Base-by-base conservation (phyloP, 139 green algal species). In the Coelastrella sp. region DNA sequence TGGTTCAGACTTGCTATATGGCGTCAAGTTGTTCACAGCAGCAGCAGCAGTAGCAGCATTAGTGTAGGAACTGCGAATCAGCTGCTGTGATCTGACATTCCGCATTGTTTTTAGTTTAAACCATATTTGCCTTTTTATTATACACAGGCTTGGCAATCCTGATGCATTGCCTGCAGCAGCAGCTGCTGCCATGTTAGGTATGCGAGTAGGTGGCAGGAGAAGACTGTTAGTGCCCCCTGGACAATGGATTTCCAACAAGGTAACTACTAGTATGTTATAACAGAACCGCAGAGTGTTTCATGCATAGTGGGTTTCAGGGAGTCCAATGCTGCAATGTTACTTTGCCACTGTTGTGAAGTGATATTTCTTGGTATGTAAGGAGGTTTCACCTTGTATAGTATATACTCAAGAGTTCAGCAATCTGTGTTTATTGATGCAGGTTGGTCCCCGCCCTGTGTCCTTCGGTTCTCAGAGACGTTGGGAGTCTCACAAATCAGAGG, bases 381-480 rank as follows among this genome's bases (percentile, higher is more conserved):
- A n/a, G n/a, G n/a, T n/a, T n/a, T n/a, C n/a, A n/a, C n/a, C n/a
- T n/a, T n/a, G n/a, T n/a, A n/a, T n/a, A n/a, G n/a, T n/a, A n/a
- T n/a, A n/a, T n/a, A n/a, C n/a, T n/a, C n/a, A n/a, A n/a, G n/a
- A n/a, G n/a, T n/a, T n/a, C n/a, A n/a, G n/a, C n/a, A n/a, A n/a
- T n/a, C n/a, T n/a, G n/a, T n/a, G n/a, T n/a, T n/a, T 43, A 1
- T 17, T 34, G 21, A 19, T 60, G 6, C 84, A 88, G 81, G 45
- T 88, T 43, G 83, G 83, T 3, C 91, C 90, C 0, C 79, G 60
- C 0, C 85, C 87, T 21, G 79, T 88, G 35, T 91, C 90, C 0
- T 96, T 94, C 86, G 93, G 93, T 21, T 91, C 87, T 59, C 66
- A 75, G 69, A 85, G 93, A 62, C 81, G 93, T 1, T 87, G 94